phyloP scores from a whole-genome alignment of 306 rosid species.

The Lathyrus tuberosus region DNA sequence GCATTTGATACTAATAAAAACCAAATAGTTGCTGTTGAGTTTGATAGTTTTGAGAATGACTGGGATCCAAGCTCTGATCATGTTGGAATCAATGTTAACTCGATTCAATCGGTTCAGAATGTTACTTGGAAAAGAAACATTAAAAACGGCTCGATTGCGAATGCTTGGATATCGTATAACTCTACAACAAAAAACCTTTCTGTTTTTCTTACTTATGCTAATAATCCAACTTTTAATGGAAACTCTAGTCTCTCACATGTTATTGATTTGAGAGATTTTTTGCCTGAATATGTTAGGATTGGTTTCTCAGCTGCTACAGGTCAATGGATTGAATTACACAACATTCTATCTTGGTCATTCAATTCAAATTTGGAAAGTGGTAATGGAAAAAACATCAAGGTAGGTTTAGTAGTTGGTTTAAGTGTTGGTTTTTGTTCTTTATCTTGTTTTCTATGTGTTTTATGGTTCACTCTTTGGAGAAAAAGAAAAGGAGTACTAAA shows the following conservation, averaged over 20 bases:
- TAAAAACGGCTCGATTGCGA: constrained; percentile 49
- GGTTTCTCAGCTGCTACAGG: constrained; percentile 87
- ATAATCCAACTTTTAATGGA: constrained; percentile 45
- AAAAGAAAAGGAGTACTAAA: constrained; percentile 19
- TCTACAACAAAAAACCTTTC: constrained; percentile 57
- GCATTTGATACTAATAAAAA: constrained; percentile 44
- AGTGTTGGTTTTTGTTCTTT: constrained; percentile 44
- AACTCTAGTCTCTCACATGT: constrained; percentile 46
- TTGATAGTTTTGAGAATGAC: constrained; percentile 47
- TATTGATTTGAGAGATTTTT: constrained; percentile 58
- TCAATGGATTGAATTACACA: constrained; percentile 54
- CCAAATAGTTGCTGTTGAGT: constrained; percentile 71
- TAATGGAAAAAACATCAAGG: background rate
- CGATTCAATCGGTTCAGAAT: constrained; percentile 51
- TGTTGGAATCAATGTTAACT: constrained; percentile 68
- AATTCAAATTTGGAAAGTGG: constrained; percentile 54
- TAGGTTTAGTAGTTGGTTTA: constrained; percentile 42
- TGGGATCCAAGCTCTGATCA: constrained; percentile 75
- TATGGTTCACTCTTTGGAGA: constrained; percentile 54
- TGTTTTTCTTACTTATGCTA: constrained; percentile 60
- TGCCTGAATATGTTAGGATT: constrained; percentile 66
- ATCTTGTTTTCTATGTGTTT: constrained; percentile 44
- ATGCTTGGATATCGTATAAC: constrained; percentile 72
- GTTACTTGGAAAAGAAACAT: constrained; percentile 57
- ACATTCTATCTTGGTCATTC: constrained; percentile 71